Conservation (phyloP, 306 rosid genomes). For the Hylodesmum podocarpum region DNA sequence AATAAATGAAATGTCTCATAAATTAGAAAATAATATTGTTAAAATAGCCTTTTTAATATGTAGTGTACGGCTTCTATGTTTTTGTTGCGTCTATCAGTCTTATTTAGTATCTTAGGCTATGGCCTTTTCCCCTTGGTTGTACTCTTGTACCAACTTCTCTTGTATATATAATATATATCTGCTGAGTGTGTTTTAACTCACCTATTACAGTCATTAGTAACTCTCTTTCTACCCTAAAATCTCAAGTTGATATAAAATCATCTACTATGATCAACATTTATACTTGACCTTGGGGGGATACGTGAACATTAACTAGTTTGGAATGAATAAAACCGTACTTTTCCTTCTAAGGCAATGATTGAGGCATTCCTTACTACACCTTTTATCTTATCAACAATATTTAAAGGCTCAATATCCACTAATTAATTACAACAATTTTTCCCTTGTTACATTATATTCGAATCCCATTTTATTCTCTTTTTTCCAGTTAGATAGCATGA, state of each 20-base stretch:
- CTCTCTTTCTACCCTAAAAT: too few relatives aligned
- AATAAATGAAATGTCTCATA: not conserved
- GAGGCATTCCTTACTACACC: not conserved
- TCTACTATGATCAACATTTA: not conserved
- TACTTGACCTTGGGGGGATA: not conserved
- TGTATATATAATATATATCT: too few relatives aligned
- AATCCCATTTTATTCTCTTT: constrained; percentile 11
- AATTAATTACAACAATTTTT: not conserved
- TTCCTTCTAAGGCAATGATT: not conserved
- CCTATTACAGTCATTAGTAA: too few relatives aligned
- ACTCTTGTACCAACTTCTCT: too few relatives aligned
- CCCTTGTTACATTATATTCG: not conserved
- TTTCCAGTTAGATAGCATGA: not conserved
- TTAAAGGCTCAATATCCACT: not conserved
- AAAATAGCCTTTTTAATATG: too few relatives aligned
- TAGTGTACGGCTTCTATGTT: too few relatives aligned
- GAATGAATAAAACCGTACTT: not conserved
- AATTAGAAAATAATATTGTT: not conserved
- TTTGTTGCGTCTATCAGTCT: too few relatives aligned
- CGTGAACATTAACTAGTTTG: not conserved
- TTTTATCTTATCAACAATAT: not conserved
- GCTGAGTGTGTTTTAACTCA: too few relatives aligned
- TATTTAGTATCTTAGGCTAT: too few relatives aligned
- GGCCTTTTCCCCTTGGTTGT: too few relatives aligned
- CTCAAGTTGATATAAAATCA: not conserved